Conservation (phyloP, 306 rosid species). For the Betula pendula region DNA sequence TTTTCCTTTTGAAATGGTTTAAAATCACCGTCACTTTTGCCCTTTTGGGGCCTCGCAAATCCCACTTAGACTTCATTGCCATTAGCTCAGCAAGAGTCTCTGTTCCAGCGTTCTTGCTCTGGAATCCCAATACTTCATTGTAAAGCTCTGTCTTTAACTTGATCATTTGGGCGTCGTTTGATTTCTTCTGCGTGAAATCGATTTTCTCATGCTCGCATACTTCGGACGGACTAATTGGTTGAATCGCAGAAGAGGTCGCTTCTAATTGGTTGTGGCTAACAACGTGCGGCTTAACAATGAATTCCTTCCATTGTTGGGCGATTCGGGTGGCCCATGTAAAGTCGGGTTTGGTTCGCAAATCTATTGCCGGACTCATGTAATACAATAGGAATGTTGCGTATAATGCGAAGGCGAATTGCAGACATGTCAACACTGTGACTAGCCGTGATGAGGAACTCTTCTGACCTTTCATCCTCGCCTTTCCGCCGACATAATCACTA, state of each 20-base stretch:
- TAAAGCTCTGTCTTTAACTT: conserved; percentile 77
- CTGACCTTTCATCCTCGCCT: conserved; percentile 48
- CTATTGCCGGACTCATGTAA: conserved; percentile 84
- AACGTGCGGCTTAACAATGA: conserved; percentile 68
- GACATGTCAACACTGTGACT: conserved; percentile 75
- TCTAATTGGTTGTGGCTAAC: conserved; percentile 61
- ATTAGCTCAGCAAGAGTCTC: conserved; percentile 72
- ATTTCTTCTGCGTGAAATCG: conserved; percentile 89
- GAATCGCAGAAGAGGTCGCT: conserved; percentile 50
- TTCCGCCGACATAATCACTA: conserved; percentile 71
- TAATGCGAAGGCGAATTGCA: conserved; percentile 82
- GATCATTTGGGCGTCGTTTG: conserved; percentile 75
- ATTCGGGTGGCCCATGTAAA: conserved; percentile 78
- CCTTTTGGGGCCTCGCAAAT: conserved; percentile 43
- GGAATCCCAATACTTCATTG: conserved; percentile 62
- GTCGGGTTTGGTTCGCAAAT: conserved; percentile 69
- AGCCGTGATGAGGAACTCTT: conserved; percentile 48
- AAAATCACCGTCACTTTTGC: conserved; percentile 77
- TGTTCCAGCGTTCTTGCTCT: conserved; percentile 50
- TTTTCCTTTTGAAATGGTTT: conserved; percentile 93
- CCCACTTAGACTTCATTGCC: conserved; percentile 89
- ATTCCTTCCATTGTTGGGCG: conserved; percentile 76
- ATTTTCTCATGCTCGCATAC: conserved; percentile 81
- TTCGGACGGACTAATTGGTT: conserved; percentile 39
- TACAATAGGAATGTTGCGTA: conserved; percentile 86